A percentile compares a stretch with the other conserved stretches of the same genome.
phyloP scores from a whole-genome alignment of 2,329 filamentous ascomycete genomes.

The Fusarium euwallaceae region DNA sequence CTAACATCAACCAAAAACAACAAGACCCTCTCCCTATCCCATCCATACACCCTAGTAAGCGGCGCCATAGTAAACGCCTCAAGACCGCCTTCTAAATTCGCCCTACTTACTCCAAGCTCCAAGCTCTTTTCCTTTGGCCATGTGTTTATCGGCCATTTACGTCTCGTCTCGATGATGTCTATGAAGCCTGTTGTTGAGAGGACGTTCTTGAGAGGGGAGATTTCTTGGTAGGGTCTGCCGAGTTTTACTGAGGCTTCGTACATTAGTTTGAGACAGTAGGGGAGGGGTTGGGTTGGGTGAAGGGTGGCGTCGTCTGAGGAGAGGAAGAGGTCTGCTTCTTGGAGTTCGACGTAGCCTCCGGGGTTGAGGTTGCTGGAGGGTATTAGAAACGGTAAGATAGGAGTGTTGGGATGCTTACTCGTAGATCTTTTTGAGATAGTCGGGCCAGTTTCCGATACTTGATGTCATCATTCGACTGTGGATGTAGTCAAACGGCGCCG shows the following conservation, averaged over 20 bases:
- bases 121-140: conserved; percentile 33
- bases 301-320: conserved; percentile 40
- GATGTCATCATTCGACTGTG: conserved; percentile 38
- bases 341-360: conserved; percentile 36
- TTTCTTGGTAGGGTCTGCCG: conserved; percentile 29
- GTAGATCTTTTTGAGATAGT: conserved; percentile 16
- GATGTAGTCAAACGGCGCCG: conserved; percentile 30
- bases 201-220: conserved; percentile 22
- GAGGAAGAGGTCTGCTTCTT: conserved; percentile 29
- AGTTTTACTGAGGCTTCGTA: conserved; percentile 43
- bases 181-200: conserved; percentile 39
- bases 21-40: conserved; percentile 16
- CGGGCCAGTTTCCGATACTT: conserved; percentile 15
- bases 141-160: conserved; percentile 38
- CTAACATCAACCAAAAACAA: conserved; percentile 20
- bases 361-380: conserved; percentile 31
- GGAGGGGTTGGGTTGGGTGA: conserved; percentile 28
- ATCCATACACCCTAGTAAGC: conserved; percentile 30
- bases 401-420: neutral
- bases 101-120: conserved; percentile 14
- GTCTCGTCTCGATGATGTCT: conserved; percentile 25
- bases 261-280: conserved; percentile 36
- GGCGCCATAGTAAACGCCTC: conserved; percentile 40
- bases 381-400: neutral
- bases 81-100: conserved; percentile 26